phyloP scores from a whole-genome alignment of 2,329 filamentous ascomycete species.

The Fusarium nelsonii region DNA sequence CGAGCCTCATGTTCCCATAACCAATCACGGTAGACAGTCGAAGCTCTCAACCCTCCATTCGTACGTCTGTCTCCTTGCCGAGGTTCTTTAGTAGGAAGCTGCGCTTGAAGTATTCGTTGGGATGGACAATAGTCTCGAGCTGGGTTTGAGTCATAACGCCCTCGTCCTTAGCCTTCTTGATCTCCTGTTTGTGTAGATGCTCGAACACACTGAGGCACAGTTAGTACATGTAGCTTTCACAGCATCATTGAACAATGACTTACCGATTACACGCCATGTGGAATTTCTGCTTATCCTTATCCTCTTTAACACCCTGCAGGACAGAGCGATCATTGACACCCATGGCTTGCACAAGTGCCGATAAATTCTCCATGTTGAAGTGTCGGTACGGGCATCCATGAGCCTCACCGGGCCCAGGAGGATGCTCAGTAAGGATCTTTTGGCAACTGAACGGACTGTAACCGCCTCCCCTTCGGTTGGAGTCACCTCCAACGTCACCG shows the following conservation, averaged over 20 bases:
- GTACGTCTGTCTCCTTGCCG: slow-evolving; percentile 66
- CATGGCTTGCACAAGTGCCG: slow-evolving; percentile 78
- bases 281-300: slow-evolving; percentile 88
- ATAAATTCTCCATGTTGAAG: slow-evolving; percentile 89
- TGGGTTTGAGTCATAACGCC: slow-evolving; percentile 78
- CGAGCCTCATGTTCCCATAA: slow-evolving; percentile 38
- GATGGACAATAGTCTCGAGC: slow-evolving; percentile 95
- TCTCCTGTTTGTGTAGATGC: slow-evolving; percentile 81
- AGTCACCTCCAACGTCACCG: slow-evolving; percentile 93
- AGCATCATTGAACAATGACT: slow-evolving; percentile 40
- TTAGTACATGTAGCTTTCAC: not conserved
- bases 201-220: slow-evolving; percentile 81
- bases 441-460: slow-evolving; percentile 95
- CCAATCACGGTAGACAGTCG: not conserved
- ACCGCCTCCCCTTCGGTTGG: slow-evolving; percentile 85
- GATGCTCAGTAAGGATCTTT: slow-evolving; percentile 90
- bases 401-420: slow-evolving; percentile 85
- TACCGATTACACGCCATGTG: slow-evolving; percentile 96
- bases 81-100: slow-evolving; percentile 90
- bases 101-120: slow-evolving; percentile 97
- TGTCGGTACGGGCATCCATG: slow-evolving; percentile 98
- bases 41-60: slow-evolving; percentile 65
- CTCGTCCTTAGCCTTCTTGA: slow-evolving; percentile 82
- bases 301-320: slow-evolving; percentile 84
- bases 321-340: slow-evolving; percentile 84